Base-by-base conservation (phyloP, 495 filamentous ascomycete species). In the Aspergillus ellipticus region DNA sequence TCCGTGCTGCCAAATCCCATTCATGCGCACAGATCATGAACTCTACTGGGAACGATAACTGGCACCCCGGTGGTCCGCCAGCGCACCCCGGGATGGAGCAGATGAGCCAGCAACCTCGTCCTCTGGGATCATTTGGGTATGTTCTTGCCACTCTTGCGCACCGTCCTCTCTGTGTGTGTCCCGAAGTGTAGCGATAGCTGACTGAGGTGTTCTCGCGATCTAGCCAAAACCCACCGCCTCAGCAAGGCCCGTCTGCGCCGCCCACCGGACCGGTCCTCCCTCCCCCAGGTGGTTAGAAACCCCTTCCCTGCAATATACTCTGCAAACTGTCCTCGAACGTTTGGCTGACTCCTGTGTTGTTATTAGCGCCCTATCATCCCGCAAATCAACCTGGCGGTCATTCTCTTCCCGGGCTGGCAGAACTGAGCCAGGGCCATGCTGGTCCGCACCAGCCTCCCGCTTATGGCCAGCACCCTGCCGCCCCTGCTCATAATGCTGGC, bases 371-470 rank as follows among this genome's bases (percentile, higher is more conserved):
- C 2, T 79, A 77, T 50, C 76, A 79, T 43, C 62, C 76, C 29
- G 60, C 58, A 28, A 66, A 66, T 50, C 78, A 81, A 57, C 63
- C 79, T 6, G 69, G 72, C 35, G 74, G 79, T 7, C 80, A 81
- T 56, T 75, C 72, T 42, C 71, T 83, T 33, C 78, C 80, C 21
- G 77, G 76, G 24, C 68, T 81, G 54, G 78, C 77, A 41, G 76
- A 75, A 54, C 55, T 83, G 56, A 74, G 77, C 60, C 79, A 82
- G 63, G 72, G 70, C 52, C 77, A 77, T 45, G 74, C 67, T 51
- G 67, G 70, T 62, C 68, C 75, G 13, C 80, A 79, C 49, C 79
- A 79, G 58, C 77, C 76, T 19, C 68, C 75, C n/a, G 64, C 76
- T 13, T 75, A 72, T 51, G 69, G 74, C 47, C 76, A 77, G 46